A percentile compares a stretch with the other conserved stretches of the same genome.
Evolutionary conservation across 768 basidiomycete genomes (phyloP).

Genomic region (Mrakia hoshinonis): DNA sequence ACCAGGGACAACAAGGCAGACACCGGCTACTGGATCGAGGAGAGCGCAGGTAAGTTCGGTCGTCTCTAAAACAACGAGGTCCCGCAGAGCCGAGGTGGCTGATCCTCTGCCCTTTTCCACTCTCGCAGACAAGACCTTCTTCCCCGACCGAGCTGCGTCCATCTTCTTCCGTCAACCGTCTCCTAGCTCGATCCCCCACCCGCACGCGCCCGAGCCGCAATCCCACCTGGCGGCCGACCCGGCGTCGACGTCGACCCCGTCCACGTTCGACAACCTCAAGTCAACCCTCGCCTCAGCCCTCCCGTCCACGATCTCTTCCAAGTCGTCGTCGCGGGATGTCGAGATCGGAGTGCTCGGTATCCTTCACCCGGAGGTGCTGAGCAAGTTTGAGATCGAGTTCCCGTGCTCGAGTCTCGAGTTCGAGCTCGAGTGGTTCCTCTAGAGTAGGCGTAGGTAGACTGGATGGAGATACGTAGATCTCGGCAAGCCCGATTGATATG

Average conservation of each 20-base stretch:
- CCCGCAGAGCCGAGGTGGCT: background rate
- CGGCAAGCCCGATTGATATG: no score
- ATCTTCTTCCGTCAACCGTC: slow-evolving; percentile 69
- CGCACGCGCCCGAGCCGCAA: slow-evolving; percentile 16
- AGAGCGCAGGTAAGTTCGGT: slow-evolving; percentile 59
- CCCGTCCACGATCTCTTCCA: slow-evolving; percentile 33
- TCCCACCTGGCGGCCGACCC: slow-evolving; percentile 27
- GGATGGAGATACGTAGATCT: no score
- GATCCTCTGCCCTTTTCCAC: background rate
- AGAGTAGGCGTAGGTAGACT: no score
- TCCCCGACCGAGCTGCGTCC: slow-evolving; percentile 87
- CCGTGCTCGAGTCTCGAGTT: slow-evolving; percentile 95
- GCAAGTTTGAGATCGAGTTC: slow-evolving; percentile 86
- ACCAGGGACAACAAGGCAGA: slow-evolving; percentile 51
- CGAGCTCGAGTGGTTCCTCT: slow-evolving; percentile 82
- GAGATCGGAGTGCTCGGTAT: slow-evolving; percentile 85
- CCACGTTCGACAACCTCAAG: slow-evolving; percentile 40
- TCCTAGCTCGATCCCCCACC: slow-evolving; percentile 34
- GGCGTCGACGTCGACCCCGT: slow-evolving; percentile 21
- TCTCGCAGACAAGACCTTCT: slow-evolving; percentile 73
- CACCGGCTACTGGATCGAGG: slow-evolving; percentile 85
- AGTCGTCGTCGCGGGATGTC: slow-evolving; percentile 47
- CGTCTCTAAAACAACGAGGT: background rate
- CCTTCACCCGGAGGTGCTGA: slow-evolving; percentile 80
- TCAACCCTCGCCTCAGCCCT: slow-evolving; percentile 48